Evolutionary conservation across 2,329 filamentous ascomycete species (phyloP).

Genomic region (Alternaria gaisen): DNA sequence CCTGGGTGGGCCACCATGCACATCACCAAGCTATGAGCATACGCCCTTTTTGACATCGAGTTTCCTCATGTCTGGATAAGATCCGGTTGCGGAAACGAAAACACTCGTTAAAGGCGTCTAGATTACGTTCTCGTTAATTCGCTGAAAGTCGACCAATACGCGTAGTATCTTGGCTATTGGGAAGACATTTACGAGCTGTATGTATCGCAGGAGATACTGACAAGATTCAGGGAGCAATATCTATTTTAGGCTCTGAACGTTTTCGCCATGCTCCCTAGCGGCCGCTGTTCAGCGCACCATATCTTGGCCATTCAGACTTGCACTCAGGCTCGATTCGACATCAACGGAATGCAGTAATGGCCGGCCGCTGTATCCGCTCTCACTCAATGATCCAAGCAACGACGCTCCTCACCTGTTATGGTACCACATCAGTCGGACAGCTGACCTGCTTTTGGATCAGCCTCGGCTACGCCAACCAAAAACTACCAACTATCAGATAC

Average conservation of each 20-base stretch:
- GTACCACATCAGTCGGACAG: neutral
- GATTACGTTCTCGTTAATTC: neutral
- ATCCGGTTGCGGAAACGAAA: neutral
- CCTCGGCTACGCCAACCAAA: neutral
- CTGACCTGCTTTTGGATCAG: constrained; percentile 1
- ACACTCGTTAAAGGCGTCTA: neutral
- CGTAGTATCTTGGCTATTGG: neutral
- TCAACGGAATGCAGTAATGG: neutral
- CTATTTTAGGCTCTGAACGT: neutral
- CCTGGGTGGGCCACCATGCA: neutral
- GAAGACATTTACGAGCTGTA: neutral
- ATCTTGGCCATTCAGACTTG: neutral
- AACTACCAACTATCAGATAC: neutral
- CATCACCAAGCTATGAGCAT: neutral
- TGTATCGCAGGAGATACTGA: neutral
- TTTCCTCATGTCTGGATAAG: neutral
- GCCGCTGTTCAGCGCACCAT: neutral
- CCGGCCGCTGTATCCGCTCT: neutral
- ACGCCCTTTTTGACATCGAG: neutral
- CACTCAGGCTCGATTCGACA: neutral
- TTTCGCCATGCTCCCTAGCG: neutral
- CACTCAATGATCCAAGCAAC: neutral
- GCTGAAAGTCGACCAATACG: neutral
- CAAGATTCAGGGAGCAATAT: neutral
- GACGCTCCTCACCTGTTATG: neutral